Base-by-base conservation (phyloP, 73 alveolate genomes). In the Breviolum minutum region DNA sequence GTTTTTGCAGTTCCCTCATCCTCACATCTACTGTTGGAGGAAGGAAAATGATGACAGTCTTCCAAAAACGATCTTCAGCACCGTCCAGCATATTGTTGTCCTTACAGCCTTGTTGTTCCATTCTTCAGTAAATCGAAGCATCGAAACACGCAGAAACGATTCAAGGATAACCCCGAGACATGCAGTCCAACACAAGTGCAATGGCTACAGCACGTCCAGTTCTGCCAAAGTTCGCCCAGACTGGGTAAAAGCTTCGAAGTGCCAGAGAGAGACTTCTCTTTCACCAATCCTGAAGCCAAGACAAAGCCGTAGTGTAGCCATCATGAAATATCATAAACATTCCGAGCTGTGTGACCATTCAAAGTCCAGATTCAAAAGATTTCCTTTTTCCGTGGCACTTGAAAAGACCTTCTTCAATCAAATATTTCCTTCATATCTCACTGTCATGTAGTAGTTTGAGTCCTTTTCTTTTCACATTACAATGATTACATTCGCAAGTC, bases 241-340 rank as follows among this genome's bases (percentile, higher is more conserved):
- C 66, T 29, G 69, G 95, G 95, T 66, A 88, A 48, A 61, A 88
- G 95, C 85, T 88, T 88, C 30, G 95, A 88, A 7, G 95, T 88
- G 24, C 84, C 95, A 8, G 95, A 70, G 17, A 88, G 70, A 8
- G 95, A 88, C 84, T 88, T 69, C 95, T 88, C 95, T 26, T 61
- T 63, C 54, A 14, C 54, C 24, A 22, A 71, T 71, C 85, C 85
- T 76, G 85, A 76, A 76, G 20, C 85, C 81, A 26, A 26, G 24
- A 30, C 89, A 30, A 80, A 22, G 20, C 29, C 60, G 85, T 71
- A 7, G 8, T n/a, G 48, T 30, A 71, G 26, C 26, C 19, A 71
- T 71, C 29, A 8, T 8, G 12, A 71, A n/a, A n/a, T n/a, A n/a
- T n/a, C n/a, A n/a, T n/a, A n/a, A n/a, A 71, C 32, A 7, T 20